A percentile compares a stretch with the other conserved stretches of the same genome.
Evolutionary conservation across 2,329 filamentous ascomycete genomes (phyloP).

Genomic region (Microdochium bolleyi): DNA sequence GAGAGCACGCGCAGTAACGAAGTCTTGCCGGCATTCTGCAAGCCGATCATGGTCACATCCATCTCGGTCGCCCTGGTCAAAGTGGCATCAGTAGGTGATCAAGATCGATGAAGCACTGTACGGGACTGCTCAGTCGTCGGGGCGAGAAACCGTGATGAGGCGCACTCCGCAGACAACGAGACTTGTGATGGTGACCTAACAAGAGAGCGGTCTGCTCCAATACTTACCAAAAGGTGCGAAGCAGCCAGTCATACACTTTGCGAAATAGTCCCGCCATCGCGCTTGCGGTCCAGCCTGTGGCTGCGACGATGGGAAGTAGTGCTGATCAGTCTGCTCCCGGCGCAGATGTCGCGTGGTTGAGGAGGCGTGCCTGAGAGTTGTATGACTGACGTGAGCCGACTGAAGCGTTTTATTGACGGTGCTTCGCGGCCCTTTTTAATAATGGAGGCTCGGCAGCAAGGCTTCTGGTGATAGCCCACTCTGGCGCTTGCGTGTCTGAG

Average conservation of each 20-base stretch:
- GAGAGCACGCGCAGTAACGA: conserved; percentile 88
- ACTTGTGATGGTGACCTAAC: not conserved
- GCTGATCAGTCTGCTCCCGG: not conserved
- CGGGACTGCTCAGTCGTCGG: too few species aligned
- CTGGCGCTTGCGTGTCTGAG: not conserved
- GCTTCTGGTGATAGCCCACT: not conserved
- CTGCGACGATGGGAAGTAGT: not conserved
- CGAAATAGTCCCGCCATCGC: conserved; percentile 88
- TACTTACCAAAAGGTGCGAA: conserved; percentile 92
- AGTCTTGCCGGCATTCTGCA: conserved; percentile 98
- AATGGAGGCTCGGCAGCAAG: not conserved
- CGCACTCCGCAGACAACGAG: not conserved
- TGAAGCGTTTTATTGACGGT: not conserved
- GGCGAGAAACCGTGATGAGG: too few species aligned
- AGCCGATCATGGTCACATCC: conserved; percentile 98
- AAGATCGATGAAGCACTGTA: too few species aligned
- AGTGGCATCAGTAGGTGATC: not conserved
- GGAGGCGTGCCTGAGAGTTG: not conserved
- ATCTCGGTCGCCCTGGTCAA: conserved; percentile 84
- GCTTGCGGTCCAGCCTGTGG: conserved; percentile 2
- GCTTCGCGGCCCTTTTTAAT: not conserved
- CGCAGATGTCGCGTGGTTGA: not conserved
- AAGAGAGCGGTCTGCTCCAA: not conserved
- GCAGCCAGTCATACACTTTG: conserved; percentile 94
- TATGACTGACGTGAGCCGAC: not conserved